phyloP scores from a whole-genome alignment of 257 asterid genomes.

The Salvia hispanica region DNA sequence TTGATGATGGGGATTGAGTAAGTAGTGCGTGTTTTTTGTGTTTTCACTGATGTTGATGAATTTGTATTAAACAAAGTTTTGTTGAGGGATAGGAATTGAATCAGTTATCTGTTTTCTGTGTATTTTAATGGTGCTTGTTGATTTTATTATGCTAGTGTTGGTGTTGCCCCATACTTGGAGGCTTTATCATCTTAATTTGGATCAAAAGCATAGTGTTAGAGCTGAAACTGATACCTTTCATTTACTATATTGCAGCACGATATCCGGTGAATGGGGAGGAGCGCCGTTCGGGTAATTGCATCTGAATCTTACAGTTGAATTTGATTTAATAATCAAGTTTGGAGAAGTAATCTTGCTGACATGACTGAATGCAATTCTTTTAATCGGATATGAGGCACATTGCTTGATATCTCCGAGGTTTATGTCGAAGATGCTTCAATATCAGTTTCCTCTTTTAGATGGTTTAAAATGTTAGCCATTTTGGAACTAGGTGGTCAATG shows the following conservation, averaged over 20 bases:
- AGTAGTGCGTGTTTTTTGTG: not conserved
- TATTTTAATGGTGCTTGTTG: slow-evolving; percentile 2
- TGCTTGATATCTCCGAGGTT: not conserved
- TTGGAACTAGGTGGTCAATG: not conserved
- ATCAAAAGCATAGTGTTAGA: slow-evolving; percentile 9
- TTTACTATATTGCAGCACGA: slow-evolving; percentile 69
- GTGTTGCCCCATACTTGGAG: too few species aligned
- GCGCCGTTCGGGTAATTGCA: slow-evolving; percentile 79
- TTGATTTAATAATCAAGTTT: slow-evolving; percentile 13
- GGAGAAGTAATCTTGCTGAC: not conserved
- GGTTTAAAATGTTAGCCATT: not conserved
- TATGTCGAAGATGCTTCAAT: not conserved
- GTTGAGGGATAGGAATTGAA: not conserved
- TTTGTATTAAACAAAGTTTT: not conserved
- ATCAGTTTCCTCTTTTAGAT: not conserved
- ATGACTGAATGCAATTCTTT: not conserved
- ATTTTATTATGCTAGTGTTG: not conserved
- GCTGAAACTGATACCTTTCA: slow-evolving; percentile 18
- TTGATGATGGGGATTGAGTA: slow-evolving; percentile 4
- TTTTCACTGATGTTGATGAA: not conserved
- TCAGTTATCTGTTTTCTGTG: not conserved
- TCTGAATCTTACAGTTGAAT: not conserved
- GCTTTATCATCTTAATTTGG: not conserved
- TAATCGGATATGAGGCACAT: not conserved
- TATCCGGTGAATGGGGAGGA: slow-evolving; percentile 77